A percentile compares a stretch with the other conserved stretches of the same genome.
Conservation (phyloP, 371 early-diverging fungal species). For the Massospora cicadina region DNA sequence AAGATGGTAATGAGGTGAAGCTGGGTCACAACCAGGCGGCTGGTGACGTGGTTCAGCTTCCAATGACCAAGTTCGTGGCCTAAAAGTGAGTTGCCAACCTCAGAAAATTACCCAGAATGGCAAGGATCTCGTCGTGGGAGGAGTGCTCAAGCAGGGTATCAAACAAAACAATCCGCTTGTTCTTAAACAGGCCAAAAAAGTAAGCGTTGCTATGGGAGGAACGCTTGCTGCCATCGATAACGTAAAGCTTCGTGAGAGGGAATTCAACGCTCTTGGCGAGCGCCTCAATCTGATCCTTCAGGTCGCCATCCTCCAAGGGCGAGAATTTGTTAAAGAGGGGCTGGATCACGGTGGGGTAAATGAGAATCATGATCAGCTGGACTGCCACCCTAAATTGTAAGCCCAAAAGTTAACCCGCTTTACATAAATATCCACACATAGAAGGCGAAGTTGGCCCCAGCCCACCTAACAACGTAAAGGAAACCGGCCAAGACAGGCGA, state of each 20-base stretch:
- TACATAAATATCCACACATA: slow-evolving; percentile 81
- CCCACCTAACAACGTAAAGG: slow-evolving; percentile 59
- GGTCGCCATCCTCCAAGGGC: slow-evolving; percentile 69
- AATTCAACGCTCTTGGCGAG: slow-evolving; percentile 76
- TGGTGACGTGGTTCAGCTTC: slow-evolving; percentile 70
- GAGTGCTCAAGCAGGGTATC: slow-evolving; percentile 88
- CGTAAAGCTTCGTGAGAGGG: slow-evolving; percentile 85
- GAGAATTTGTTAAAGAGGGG: slow-evolving; percentile 96
- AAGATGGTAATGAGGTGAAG: slow-evolving; percentile 61
- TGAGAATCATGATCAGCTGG: slow-evolving; percentile 73
- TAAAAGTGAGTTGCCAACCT: slow-evolving; percentile 15
- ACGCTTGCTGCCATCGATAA: slow-evolving; percentile 92
- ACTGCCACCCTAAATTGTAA: slow-evolving; percentile 42
- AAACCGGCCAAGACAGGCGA: slow-evolving; percentile 64
- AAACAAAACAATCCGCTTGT: slow-evolving; percentile 93
- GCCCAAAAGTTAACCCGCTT: slow-evolving; percentile 15
- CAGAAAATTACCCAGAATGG: slow-evolving; percentile 54
- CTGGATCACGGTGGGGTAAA: slow-evolving; percentile 91
- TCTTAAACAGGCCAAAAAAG: slow-evolving; percentile 89
- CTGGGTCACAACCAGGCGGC: slow-evolving; percentile 51
- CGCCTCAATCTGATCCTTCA: slow-evolving; percentile 66
- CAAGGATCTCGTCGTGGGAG: slow-evolving; percentile 71
- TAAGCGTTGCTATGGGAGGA: slow-evolving; percentile 95
- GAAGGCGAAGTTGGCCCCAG: slow-evolving; percentile 73
- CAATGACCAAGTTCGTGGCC: slow-evolving; percentile 97